Percentiles rank a stretch among this genome's conserved stretches.
Conservation (phyloP, 2,329 filamentous ascomycete species). For the Penicillium sp. region DNA sequence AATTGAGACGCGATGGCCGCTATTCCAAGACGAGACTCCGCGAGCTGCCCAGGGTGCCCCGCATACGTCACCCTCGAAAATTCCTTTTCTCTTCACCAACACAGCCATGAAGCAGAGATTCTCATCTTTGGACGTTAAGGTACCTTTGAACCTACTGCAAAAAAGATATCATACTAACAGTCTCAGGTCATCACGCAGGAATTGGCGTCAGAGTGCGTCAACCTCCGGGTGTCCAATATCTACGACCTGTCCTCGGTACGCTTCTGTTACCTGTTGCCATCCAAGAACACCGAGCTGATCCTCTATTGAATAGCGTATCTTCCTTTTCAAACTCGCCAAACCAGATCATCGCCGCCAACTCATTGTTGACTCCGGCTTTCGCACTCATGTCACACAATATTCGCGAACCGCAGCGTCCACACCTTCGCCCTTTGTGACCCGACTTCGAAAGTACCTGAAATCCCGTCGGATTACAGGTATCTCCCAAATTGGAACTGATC, state of each 20-base stretch:
- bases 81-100: constrained; percentile 20
- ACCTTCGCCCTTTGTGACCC: constrained; percentile 80
- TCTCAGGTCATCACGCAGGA: constrained; percentile 87
- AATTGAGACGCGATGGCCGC: background rate
- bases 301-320: constrained; percentile 65
- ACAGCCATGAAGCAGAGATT: constrained; percentile 57
- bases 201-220: constrained; percentile 72
- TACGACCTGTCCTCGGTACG: constrained; percentile 85
- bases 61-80: constrained; percentile 41
- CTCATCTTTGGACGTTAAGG: constrained; percentile 59
- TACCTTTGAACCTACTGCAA: constrained; percentile 24
- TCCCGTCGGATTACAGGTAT: constrained; percentile 80
- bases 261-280: background rate
- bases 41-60: constrained; percentile 20
- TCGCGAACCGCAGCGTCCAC: constrained; percentile 79
- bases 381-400: constrained; percentile 90
- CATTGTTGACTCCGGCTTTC: constrained; percentile 91
- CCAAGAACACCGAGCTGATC: constrained; percentile 11
- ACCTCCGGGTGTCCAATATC: constrained; percentile 83
- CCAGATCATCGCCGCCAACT: constrained; percentile 86
- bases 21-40: background rate
- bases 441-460: constrained; percentile 83
- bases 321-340: constrained; percentile 92
- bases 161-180: constrained; percentile 10
- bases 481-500: constrained; percentile 84